A percentile compares a stretch with the other conserved stretches of the same genome.
phyloP scores from a whole-genome alignment of 75 land plant species.

The Picea glauca region DNA sequence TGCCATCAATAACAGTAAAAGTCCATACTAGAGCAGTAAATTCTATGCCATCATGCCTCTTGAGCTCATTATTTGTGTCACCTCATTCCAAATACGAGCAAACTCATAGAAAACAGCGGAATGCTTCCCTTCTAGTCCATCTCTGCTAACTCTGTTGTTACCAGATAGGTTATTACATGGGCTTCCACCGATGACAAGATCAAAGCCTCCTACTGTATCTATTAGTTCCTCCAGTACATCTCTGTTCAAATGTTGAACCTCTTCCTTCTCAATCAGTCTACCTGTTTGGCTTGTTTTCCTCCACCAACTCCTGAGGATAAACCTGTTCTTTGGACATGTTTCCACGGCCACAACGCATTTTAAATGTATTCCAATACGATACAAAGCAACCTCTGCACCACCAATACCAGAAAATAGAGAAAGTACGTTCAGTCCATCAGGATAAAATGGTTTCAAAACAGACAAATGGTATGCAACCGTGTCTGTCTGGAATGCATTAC shows the following conservation, averaged over 20 bases:
- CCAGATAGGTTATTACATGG: conserved; percentile 91
- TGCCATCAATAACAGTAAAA: not conserved
- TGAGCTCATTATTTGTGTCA: conserved; percentile 41
- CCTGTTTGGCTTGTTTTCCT: conserved; percentile 67
- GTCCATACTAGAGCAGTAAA: not conserved
- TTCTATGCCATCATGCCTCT: conserved; percentile 17
- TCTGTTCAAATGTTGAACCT: conserved; percentile 46
- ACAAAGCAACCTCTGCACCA: conserved; percentile 44
- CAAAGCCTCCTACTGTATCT: conserved; percentile 59
- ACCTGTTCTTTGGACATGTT: conserved; percentile 30
- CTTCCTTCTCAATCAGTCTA: conserved; percentile 45
- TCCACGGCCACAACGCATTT: conserved; percentile 40
- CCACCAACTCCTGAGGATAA: conserved; percentile 80
- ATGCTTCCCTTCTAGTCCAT: conserved; percentile 74
- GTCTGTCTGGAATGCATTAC: conserved; percentile 71
- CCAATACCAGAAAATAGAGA: conserved; percentile 46
- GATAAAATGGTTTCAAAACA: conserved; percentile 30
- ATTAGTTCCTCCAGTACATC: conserved; percentile 40
- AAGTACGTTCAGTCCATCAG: conserved; percentile 27
- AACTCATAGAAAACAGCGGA: conserved; percentile 76
- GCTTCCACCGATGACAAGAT: conserved; percentile 82
- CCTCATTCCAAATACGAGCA: conserved; percentile 64
- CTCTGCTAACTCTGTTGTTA: conserved; percentile 60
- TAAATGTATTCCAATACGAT: conserved; percentile 25
- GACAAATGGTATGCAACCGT: conserved; percentile 41